A percentile compares a stretch with the other conserved stretches of the same genome.
Evolutionary conservation across 176 grass and related monocot species (phyloP).

Genomic region (Chloris gayana): DNA sequence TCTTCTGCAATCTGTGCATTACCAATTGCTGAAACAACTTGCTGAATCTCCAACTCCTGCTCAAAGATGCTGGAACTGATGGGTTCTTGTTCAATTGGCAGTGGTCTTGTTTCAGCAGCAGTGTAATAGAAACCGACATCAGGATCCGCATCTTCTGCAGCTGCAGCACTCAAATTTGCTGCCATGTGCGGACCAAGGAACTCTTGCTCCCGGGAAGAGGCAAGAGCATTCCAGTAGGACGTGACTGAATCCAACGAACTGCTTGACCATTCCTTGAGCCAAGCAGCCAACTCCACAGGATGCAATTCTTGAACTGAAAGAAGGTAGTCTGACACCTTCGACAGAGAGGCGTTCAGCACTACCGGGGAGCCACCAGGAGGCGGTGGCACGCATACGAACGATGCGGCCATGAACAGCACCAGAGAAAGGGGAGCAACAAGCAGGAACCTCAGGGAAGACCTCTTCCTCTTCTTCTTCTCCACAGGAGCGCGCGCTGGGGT

Average conservation of each 20-base stretch:
- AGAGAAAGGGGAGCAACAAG: constrained; percentile 50
- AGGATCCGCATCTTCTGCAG: constrained; percentile 32
- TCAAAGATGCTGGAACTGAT: background rate
- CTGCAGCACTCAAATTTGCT: constrained; percentile 58
- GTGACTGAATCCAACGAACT: constrained; percentile 50
- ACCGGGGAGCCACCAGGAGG: constrained; percentile 41
- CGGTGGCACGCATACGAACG: constrained; percentile 40
- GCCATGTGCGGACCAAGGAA: constrained; percentile 40
- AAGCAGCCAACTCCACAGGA: constrained; percentile 57
- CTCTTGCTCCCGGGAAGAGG: constrained; percentile 30
- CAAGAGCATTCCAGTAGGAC: constrained; percentile 38
- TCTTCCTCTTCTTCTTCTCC: constrained; percentile 43
- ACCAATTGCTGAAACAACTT: constrained; percentile 32
- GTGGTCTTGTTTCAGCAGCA: constrained; percentile 28
- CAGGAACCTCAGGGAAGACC: constrained; percentile 29
- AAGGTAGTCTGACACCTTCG: constrained; percentile 44
- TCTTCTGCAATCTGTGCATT: constrained; percentile 17
- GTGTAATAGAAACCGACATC: constrained; percentile 42
- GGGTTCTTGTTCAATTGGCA: constrained; percentile 27
- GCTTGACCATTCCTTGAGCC: constrained; percentile 63
- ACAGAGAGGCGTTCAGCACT: constrained; percentile 36
- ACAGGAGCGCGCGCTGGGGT: background rate
- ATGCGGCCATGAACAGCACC: constrained; percentile 44
- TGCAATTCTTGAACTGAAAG: constrained; percentile 55
- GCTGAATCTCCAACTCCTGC: constrained; percentile 20